These are phyloP conservation scores for Effrenium voratum DNA, from an alignment of 73 alveolate genomes.

Conservation along the genomic window DNA sequence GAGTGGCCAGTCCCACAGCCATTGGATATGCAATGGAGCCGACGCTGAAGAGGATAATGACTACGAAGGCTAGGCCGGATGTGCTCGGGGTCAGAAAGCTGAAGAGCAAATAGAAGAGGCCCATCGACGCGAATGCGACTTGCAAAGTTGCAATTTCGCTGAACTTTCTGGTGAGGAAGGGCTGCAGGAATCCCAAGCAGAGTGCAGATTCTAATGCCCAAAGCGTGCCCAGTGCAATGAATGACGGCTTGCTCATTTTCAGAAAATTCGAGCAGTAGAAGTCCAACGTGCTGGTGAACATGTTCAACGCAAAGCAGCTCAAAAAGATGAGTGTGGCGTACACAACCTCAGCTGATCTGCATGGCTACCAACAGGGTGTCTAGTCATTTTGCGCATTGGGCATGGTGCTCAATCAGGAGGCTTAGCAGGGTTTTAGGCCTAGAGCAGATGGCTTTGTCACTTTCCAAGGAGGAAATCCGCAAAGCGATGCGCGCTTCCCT, in stretches of 20 bases:
- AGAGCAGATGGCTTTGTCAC: too few species aligned
- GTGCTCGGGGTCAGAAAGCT: constrained; percentile 39
- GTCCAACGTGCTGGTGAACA: constrained; percentile 48
- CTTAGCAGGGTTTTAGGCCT: too few species aligned
- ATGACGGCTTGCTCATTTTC: constrained; percentile 1
- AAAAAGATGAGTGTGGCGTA: constrained; percentile 48
- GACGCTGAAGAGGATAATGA: constrained; percentile 41
- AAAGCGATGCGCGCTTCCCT: too few species aligned
- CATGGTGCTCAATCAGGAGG: too few species aligned
- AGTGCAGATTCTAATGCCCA: constrained; percentile 51
- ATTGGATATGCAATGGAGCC: constrained; percentile 60
- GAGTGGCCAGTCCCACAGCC: constrained; percentile 59
- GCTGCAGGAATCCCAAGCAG: constrained; percentile 36
- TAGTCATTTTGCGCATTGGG: too few species aligned
- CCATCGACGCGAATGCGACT: constrained; percentile 12
- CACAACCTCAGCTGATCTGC: constrained; percentile 30
- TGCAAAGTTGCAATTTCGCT: constrained; percentile 58
- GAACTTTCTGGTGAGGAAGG: constrained; percentile 14
- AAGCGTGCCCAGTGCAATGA: neutral
- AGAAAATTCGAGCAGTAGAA: constrained; percentile 20
- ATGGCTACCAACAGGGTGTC: too few species aligned
- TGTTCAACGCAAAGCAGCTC: constrained; percentile 53
- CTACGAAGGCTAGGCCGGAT: neutral
- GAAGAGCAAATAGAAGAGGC: constrained; percentile 43
- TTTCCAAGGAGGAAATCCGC: too few species aligned